phyloP scores from a whole-genome alignment of 2,329 filamentous ascomycete genomes.

The Graphium sp. region DNA sequence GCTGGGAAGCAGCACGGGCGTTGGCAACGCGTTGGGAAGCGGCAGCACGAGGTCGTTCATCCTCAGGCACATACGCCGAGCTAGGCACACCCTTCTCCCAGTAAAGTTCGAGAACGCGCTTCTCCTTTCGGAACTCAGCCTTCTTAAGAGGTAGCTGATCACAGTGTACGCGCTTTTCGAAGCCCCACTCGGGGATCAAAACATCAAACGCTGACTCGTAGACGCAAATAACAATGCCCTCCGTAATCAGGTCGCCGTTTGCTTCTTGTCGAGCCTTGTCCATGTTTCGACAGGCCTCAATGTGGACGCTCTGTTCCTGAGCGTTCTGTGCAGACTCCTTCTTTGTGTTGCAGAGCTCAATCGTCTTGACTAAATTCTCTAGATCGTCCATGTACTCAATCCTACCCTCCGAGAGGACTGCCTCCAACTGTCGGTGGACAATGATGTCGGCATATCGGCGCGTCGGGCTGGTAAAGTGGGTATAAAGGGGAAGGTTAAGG shows the following conservation, averaged over 20 bases:
- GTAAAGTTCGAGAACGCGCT: conserved; percentile 86
- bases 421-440: conserved; percentile 87
- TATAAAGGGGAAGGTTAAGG: conserved; percentile 84
- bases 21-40: conserved; percentile 58
- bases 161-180: conserved; percentile 98
- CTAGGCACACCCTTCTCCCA: conserved; percentile 99
- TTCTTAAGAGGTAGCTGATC: conserved; percentile 97
- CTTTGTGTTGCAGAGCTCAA: conserved; percentile 95
- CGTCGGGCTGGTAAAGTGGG: conserved; percentile 91
- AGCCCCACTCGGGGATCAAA: conserved; percentile 93
- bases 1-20: conserved; percentile 58
- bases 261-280: conserved; percentile 76
- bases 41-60: conserved; percentile 79
- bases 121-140: conserved; percentile 97
- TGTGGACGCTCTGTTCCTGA: conserved; percentile 97
- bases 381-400: conserved; percentile 80
- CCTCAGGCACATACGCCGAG: conserved; percentile 88
- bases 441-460: conserved; percentile 89
- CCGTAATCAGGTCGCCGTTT: conserved; percentile 82
- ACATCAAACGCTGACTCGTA: conserved; percentile 99
- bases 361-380: conserved; percentile 77
- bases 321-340: conserved; percentile 96
- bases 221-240: conserved; percentile 90
- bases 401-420: conserved; percentile 64
- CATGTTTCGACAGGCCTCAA: conserved; percentile 92